phyloP scores from a whole-genome alignment of 1,284 basidiomycete genomes.

The Cryptococcus sp. region DNA sequence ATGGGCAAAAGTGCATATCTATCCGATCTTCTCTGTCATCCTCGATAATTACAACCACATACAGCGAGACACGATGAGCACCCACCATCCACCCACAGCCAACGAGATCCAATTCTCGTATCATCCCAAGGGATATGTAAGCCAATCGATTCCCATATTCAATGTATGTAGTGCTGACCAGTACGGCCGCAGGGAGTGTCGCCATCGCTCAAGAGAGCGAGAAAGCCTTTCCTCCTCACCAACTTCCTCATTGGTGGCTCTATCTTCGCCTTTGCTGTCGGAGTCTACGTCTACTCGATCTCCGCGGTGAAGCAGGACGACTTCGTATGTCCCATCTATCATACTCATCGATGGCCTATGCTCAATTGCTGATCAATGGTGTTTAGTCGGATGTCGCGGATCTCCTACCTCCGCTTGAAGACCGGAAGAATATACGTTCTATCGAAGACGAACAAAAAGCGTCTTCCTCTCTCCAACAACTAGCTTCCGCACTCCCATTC shows the following conservation, averaged over 20 bases:
- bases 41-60: no score
- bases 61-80: no score
- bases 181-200: conserved; percentile 68
- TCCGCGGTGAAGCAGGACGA: conserved; percentile 89
- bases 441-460: conserved; percentile 53
- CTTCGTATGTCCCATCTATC: conserved; percentile 58
- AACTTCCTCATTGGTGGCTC: conserved; percentile 77
- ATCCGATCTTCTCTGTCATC: no score
- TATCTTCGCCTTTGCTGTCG: conserved; percentile 74
- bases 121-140: conserved; percentile 24
- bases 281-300: conserved; percentile 91
- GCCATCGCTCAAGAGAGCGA: conserved; percentile 79
- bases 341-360: neutral
- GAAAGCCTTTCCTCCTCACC: conserved; percentile 74
- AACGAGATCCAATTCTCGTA: conserved; percentile 16
- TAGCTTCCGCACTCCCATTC: conserved; percentile 25
- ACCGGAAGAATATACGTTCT: conserved; percentile 42
- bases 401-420: conserved; percentile 48
- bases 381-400: conserved; percentile 51
- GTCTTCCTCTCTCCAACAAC: conserved; percentile 15
- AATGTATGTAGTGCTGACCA: neutral
- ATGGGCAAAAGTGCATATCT: no score
- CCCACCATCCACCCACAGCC: neutral
- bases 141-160: neutral
- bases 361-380: neutral